phyloP scores from a whole-genome alignment of 148 eudicot species.

The Fagopyrum homotropicum region DNA sequence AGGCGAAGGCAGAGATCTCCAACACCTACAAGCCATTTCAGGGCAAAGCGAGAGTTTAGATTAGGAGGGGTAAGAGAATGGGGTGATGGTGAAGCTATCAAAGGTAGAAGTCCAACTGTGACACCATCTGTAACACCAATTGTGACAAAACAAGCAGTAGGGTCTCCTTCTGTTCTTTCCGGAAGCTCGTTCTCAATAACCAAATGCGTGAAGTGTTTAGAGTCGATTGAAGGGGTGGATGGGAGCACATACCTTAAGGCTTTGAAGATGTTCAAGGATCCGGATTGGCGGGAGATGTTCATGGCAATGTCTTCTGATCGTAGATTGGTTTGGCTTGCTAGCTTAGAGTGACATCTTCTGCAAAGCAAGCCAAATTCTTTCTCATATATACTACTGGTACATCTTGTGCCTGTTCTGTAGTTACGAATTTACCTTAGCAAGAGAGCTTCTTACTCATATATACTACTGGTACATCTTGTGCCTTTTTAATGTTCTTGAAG shows the following conservation, averaged over 20 bases:
- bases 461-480: not conserved
- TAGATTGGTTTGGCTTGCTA: conserved; percentile 27
- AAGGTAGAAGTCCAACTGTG: conserved; percentile 12
- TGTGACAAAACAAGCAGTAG: conserved; percentile 3
- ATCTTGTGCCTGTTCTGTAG: not conserved
- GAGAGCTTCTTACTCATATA: not conserved
- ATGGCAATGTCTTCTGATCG: conserved; percentile 28
- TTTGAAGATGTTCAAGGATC: conserved; percentile 28
- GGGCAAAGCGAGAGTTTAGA: conserved; percentile 11
- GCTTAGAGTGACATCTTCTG: conserved; percentile 18
- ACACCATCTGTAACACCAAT: conserved; percentile 9
- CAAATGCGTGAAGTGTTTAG: conserved; percentile 25
- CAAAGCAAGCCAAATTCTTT: not conserved
- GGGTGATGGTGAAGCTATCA: conserved; percentile 10
- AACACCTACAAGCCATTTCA: conserved; percentile 16
- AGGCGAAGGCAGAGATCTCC: conserved; percentile 12
- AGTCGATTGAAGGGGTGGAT: conserved; percentile 26
- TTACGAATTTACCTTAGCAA: not conserved
- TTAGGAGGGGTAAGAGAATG: conserved; percentile 9
- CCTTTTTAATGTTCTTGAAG: not conserved
- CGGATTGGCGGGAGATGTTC: conserved; percentile 29
- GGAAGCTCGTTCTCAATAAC: conserved; percentile 23
- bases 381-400: too few species aligned
- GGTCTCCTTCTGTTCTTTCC: not conserved
- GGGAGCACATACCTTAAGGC: conserved; percentile 23